Conservation (phyloP, 2,329 filamentous ascomycete genomes). For the Pseudonectria buxi region DNA sequence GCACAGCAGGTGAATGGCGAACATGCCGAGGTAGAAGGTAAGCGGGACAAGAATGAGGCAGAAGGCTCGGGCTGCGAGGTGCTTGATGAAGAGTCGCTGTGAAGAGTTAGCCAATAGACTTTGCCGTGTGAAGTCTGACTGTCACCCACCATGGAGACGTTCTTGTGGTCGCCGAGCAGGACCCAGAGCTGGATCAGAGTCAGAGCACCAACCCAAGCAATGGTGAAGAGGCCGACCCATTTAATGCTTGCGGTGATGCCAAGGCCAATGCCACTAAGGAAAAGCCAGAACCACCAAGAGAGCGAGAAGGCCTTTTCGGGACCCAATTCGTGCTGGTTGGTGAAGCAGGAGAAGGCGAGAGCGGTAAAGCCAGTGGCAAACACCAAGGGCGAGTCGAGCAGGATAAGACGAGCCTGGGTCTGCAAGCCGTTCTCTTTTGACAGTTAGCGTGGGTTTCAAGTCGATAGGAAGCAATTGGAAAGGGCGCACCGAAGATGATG, state of each 20-base stretch:
- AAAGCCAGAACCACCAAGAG: conserved; percentile 98
- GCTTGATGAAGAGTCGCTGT: conserved; percentile 79
- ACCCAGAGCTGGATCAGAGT: conserved; percentile 93
- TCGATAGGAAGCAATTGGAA: neutral
- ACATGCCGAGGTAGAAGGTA: conserved; percentile 94
- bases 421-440: conserved; percentile 81
- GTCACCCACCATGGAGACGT: conserved; percentile 63
- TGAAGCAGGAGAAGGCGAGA: conserved; percentile 85
- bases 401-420: conserved; percentile 89
- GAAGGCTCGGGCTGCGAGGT: conserved; percentile 85
- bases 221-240: conserved; percentile 98
- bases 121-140: neutral
- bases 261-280: conserved; percentile 75
- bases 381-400: conserved; percentile 91
- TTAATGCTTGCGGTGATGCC: conserved; percentile 93
- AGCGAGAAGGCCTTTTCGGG: conserved; percentile 80
- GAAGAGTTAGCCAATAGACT: conserved; percentile 9
- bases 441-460: conserved; percentile 20
- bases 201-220: conserved; percentile 91
- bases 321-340: conserved; percentile 92
- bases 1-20: conserved; percentile 91
- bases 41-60: conserved; percentile 85
- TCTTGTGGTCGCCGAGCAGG: conserved; percentile 80
- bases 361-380: conserved; percentile 89
- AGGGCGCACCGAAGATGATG: conserved; percentile 76